Percentiles rank a stretch among this genome's conserved stretches.
These are phyloP conservation scores for Fremontodendron californicum DNA, from an alignment of 345 rosid genomes.

Conservation along the genomic window DNA sequence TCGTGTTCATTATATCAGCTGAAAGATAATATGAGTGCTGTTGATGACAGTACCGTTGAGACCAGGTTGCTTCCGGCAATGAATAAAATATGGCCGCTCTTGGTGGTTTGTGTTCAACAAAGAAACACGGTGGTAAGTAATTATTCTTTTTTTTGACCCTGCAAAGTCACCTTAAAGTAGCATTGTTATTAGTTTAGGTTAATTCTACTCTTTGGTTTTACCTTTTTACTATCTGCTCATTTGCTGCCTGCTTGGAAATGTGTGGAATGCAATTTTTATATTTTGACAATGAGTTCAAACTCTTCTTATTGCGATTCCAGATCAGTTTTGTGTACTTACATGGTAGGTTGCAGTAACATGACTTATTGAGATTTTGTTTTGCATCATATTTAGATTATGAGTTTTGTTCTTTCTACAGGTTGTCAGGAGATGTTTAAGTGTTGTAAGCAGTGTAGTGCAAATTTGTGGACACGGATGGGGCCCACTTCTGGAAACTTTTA, in stretches of 20 bases:
- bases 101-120: slow-evolving; percentile 64
- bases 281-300: not conserved
- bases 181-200: not conserved
- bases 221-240: not conserved
- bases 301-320: not conserved
- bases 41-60: slow-evolving; percentile 61
- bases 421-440: slow-evolving; percentile 55
- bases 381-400: slow-evolving; percentile 7
- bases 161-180: not conserved
- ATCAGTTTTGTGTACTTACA: not conserved
- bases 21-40: slow-evolving; percentile 12
- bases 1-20: slow-evolving; percentile 46
- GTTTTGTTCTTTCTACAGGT: slow-evolving; percentile 40
- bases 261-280: too few species aligned
- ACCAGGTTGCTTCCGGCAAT: slow-evolving; percentile 88
- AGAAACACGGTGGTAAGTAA: slow-evolving; percentile 55
- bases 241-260: not conserved
- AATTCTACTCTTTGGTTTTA: not conserved
- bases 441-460: slow-evolving; percentile 51
- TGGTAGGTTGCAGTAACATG: not conserved
- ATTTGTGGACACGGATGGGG: slow-evolving; percentile 68
- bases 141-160: not conserved
- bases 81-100: slow-evolving; percentile 89
- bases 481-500: slow-evolving; percentile 79
- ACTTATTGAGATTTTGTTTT: not conserved